Evolutionary conservation across 1,139 yeast genomes (phyloP).

Genomic region (Nakaseomyces glabratus): DNA sequence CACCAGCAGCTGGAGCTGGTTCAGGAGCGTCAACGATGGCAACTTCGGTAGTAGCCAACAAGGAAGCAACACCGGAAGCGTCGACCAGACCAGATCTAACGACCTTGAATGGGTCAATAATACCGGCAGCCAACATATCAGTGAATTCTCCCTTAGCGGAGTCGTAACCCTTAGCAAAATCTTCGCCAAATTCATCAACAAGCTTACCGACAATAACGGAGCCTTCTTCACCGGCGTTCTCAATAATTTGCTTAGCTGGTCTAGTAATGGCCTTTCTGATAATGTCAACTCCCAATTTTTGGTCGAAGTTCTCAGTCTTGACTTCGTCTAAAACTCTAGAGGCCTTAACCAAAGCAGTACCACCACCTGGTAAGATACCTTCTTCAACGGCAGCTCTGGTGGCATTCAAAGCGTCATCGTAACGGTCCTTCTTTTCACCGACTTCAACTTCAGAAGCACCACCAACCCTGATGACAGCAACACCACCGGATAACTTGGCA

Average conservation of each 20-base stretch:
- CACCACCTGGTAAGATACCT: conserved; percentile 99
- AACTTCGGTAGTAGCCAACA: conserved; percentile 97
- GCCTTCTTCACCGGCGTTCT: conserved; percentile 98
- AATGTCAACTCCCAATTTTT: conserved; percentile 93
- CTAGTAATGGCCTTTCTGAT: conserved; percentile 91
- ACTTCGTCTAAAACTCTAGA: conserved; percentile 71
- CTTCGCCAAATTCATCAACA: conserved; percentile 67
- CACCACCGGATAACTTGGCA: conserved; percentile 98
- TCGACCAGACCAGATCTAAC: conserved; percentile 95
- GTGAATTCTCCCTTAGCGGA: conserved; percentile 90
- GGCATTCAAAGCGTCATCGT: conserved; percentile 97
- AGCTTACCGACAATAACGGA: conserved; percentile 95
- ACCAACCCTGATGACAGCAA: conserved; percentile 97
- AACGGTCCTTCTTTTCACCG: conserved; percentile 99
- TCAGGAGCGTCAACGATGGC: conserved; percentile 97
- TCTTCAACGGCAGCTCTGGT: conserved; percentile 99
- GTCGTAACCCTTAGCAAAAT: conserved; percentile 89
- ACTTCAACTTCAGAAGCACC: conserved; percentile 98
- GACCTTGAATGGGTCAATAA: conserved; percentile 98
- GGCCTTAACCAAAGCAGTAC: conserved; percentile 97
- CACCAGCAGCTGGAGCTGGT: conserved; percentile 65
- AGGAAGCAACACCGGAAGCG: conserved; percentile 96
- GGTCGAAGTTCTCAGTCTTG: conserved; percentile 89
- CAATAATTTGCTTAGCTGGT: conserved; percentile 96
- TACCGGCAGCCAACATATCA: conserved; percentile 96